Evolutionary conservation across 202 grass and related monocot species (phyloP), one percentile per base, ranked within the genome.

Genomic region (Carex arenaria): DNA sequence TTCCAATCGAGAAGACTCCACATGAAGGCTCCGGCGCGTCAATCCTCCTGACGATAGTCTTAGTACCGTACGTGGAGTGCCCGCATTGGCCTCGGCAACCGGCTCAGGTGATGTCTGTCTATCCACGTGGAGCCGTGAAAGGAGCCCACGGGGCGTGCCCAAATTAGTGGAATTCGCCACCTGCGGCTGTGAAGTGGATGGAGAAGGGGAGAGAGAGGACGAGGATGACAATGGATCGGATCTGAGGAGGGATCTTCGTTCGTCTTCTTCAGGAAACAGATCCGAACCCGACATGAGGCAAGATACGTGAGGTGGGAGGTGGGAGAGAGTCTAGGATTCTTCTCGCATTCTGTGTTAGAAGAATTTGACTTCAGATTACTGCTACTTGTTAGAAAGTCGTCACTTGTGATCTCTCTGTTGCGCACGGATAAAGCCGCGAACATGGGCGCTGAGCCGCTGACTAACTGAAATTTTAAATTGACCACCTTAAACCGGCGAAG

Each of bases 271-370:
- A 15, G 74, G 83, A 5, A 87, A 62, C 43, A 90, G 81, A 90
- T 94, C 92, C 78, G 85, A 89, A 60, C 78, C 77, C 65, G 88
- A 86, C 92, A 94, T 94, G 79, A 64, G 45, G 79, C 28, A 79
- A 7, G 45, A 51, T 1, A 57, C 34, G 52, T 8, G 17, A 69
- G 17, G 13, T 13, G 49, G 5, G 67, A 10, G 17, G 40, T 64
- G n/a, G 78, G 38, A 80, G 78, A 80, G 26, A 22, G 57, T 63
- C 54, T 63, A 80, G 18, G 78, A 80, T 80, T 64, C 42, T 52
- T 23, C 31, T 40, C n/a, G 78, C 78, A 80, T 80, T 60, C 7
- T 49, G 31, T 19, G n/a, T 20, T 12, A 20, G 17, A 79, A 26
- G 78, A 45, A 64, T 68, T 68, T 82, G 80, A 82, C 80, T 82